phyloP scores from a whole-genome alignment of 139 green algal species.

The Chlamydomonas urium region DNA sequence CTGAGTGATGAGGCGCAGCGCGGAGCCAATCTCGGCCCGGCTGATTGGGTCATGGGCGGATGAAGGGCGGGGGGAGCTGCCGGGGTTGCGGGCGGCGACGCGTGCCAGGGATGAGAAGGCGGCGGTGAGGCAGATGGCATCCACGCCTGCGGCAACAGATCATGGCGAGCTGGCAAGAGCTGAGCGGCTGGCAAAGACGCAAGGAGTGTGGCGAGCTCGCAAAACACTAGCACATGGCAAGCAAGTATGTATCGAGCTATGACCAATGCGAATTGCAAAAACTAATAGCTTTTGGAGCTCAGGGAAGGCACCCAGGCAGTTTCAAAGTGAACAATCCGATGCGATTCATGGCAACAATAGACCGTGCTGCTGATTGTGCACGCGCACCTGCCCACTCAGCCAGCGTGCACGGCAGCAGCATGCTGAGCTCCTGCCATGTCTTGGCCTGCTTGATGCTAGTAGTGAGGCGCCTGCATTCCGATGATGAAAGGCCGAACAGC shows the following conservation, averaged over 20 bases:
- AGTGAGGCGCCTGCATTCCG: not conserved
- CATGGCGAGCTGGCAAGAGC: not conserved
- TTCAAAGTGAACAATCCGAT: not conserved
- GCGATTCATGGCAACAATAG: not conserved
- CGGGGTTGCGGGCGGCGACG: not conserved
- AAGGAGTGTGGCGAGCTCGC: not conserved
- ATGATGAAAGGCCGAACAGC: not conserved
- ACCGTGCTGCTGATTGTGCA: not conserved
- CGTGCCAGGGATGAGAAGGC: slow-evolving; percentile 1
- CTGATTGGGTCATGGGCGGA: not conserved
- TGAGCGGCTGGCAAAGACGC: not conserved
- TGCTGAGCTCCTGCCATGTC: not conserved
- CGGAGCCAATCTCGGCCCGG: not conserved
- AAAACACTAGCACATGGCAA: not conserved
- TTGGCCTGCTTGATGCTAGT: slow-evolving; percentile 2
- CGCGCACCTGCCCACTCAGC: not conserved
- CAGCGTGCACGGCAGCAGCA: not conserved
- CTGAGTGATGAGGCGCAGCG: not conserved
- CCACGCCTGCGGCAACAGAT: not conserved
- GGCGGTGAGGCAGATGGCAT: slow-evolving; percentile 8
- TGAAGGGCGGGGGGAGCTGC: too few relatives aligned
- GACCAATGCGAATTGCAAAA: not conserved
- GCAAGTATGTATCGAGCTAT: not conserved
- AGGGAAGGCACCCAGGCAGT: not conserved
- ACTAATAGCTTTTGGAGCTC: not conserved